Percentiles rank a stretch among this genome's conserved stretches.
These are phyloP conservation scores for Yarrowia sp. DNA, from an alignment of 805 yeast species.

Conservation along the genomic window DNA sequence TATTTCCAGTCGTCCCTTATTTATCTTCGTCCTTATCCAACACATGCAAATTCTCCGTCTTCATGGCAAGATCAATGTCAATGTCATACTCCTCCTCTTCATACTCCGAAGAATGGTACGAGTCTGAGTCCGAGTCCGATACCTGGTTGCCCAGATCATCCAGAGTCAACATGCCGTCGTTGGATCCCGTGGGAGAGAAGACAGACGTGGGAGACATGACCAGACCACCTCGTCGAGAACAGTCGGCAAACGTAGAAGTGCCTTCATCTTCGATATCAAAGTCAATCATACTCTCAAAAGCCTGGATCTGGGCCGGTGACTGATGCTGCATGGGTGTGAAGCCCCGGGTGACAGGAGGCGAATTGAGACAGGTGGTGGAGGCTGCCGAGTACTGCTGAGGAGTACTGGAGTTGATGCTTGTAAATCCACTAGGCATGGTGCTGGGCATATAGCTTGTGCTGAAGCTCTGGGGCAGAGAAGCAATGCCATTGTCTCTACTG, in stretches of 20 bases:
- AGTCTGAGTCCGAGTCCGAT: slow-evolving; percentile 19
- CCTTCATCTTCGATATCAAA: slow-evolving; percentile 23
- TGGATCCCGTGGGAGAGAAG: background rate
- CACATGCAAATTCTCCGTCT: slow-evolving; percentile 25
- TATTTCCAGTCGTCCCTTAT: background rate
- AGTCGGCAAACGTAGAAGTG: slow-evolving; percentile 20
- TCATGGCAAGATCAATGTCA: slow-evolving; percentile 18
- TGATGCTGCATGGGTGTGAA: slow-evolving; percentile 18
- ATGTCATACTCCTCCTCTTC: slow-evolving; percentile 27
- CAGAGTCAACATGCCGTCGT: slow-evolving; percentile 6
- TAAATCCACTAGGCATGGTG: background rate
- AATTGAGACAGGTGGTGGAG: slow-evolving; percentile 10
- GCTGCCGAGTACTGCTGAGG: background rate
- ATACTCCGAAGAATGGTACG: slow-evolving; percentile 33
- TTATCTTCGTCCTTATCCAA: slow-evolving; percentile 4
- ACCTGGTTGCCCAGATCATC: slow-evolving; percentile 9
- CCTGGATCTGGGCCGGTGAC: slow-evolving; percentile 8
- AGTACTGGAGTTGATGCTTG: background rate
- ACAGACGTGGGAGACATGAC: slow-evolving; percentile 23
- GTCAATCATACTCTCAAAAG: slow-evolving; percentile 18
- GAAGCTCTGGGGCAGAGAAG: slow-evolving; percentile 12
- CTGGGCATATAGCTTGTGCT: slow-evolving; percentile 3
- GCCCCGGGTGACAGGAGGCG: slow-evolving; percentile 2
- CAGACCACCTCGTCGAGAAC: slow-evolving; percentile 3
- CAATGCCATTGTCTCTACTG: slow-evolving; percentile 1